Evolutionary conservation across 805 yeast species (phyloP), one percentile per base, ranked within the genome.

Genomic region (Candida patagonica): DNA sequence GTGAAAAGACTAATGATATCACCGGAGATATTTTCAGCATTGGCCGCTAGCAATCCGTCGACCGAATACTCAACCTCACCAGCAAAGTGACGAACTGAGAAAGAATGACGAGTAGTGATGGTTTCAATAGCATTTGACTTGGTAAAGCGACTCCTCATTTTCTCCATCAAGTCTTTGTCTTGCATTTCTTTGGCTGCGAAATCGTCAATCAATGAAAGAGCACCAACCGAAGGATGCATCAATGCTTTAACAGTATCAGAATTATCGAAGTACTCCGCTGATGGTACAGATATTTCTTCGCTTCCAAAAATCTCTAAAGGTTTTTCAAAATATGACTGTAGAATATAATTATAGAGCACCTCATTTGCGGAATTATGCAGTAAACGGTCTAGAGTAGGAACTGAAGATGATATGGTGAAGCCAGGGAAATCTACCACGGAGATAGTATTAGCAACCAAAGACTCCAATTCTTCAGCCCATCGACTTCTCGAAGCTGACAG

Each of bases 41-140:
- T 71, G 44, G 73, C 71, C 31, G 68, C 69, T 17, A 75, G 55
- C 64, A 78, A 61, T 41, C 65, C 63, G 25, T 68, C 72, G 19
- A 70, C 70, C 26, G 68, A 59, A 49, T 75, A 75, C 46, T 70
- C 76, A 19, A 75, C 78, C 44, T 65, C 67, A 8, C 79, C 80
- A 31, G 78, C 78, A 49, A 70, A 75, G 52, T 75, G 81, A 29
- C 71, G 64, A 7, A 75, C 65, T 7, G 71, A 56, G 48, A 75
- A 74, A 1, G 75, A 71, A 40, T 59, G 55, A 36, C 65, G 62
- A 23, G 63, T 59, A 6, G 53, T 38, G 20, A 48, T 42, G 8
- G 56, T 46, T 15, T 48, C 50, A 15, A 61, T 48, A 5, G 52
- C 44, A 3, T 51, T 39, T 20, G 57, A 51, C 35, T 58, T 52